Percentiles rank a stretch among this genome's conserved stretches.
These are phyloP conservation scores for Microdochium bolleyi DNA, from an alignment of 2,329 filamentous ascomycete species.

Conservation along the genomic window DNA sequence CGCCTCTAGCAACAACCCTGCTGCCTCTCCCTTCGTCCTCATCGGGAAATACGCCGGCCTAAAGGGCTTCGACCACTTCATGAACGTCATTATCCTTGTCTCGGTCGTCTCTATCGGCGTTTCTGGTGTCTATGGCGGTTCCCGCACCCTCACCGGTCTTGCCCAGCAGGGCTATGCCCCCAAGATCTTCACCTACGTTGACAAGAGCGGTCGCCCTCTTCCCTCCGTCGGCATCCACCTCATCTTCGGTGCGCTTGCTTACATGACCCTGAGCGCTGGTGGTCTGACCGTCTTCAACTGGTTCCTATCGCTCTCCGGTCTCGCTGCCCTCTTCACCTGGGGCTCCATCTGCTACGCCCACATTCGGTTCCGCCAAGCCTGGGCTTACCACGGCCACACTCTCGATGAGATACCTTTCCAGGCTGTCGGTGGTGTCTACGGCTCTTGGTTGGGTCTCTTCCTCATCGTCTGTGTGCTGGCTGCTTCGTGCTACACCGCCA, in stretches of 20 bases:
- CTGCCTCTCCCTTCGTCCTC: conserved; percentile 50
- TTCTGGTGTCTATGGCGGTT: conserved; percentile 50
- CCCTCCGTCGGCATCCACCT: conserved; percentile 39
- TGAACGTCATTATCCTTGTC: conserved; percentile 52
- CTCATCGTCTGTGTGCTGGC: conserved; percentile 46
- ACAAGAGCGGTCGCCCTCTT: conserved; percentile 48
- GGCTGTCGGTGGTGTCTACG: conserved; percentile 51
- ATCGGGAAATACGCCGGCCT: conserved; percentile 46
- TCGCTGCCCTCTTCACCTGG: conserved; percentile 62
- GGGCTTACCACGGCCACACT: conserved; percentile 52
- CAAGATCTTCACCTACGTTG: conserved; percentile 47
- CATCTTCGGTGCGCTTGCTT: conserved; percentile 49
- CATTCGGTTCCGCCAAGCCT: conserved; percentile 60
- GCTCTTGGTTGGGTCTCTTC: conserved; percentile 55
- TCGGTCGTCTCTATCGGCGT: conserved; percentile 52
- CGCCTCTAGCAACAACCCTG: conserved; percentile 37
- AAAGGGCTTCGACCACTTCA: conserved; percentile 42
- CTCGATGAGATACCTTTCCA: conserved; percentile 61
- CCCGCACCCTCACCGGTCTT: conserved; percentile 49
- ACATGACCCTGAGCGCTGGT: conserved; percentile 14
- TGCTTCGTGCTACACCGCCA: conserved; percentile 38
- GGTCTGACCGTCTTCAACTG: conserved; percentile 52
- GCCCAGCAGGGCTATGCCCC: conserved; percentile 53
- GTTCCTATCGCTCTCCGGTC: conserved; percentile 57
- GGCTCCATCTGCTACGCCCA: conserved; percentile 61